Evolutionary conservation across 2,329 filamentous ascomycete species (phyloP).

Genomic region (Paracoccidioides brasiliensis): DNA sequence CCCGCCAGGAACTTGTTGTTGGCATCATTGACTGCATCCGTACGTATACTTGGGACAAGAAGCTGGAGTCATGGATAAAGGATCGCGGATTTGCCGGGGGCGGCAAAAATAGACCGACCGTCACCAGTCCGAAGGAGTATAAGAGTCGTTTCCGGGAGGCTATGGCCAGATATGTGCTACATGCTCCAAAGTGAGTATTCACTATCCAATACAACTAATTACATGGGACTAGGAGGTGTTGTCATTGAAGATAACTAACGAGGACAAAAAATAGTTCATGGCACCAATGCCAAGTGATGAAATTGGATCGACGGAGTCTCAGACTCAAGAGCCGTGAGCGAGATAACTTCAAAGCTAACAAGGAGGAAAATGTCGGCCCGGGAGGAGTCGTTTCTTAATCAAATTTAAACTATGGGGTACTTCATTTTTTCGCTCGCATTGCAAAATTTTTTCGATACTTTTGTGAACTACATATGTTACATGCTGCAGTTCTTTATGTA

Average conservation of each 20-base stretch:
- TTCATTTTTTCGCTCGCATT: no score
- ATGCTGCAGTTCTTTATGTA: background rate
- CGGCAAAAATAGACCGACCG: slow-evolving; percentile 74
- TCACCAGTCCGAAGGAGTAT: slow-evolving; percentile 95
- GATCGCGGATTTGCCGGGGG: slow-evolving; percentile 74
- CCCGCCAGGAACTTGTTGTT: slow-evolving; percentile 78
- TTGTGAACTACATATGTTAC: background rate
- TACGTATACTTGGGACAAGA: slow-evolving; percentile 99
- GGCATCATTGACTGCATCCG: slow-evolving; percentile 98
- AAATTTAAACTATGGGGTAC: no score
- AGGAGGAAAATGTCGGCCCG: background rate
- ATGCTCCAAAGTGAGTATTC: slow-evolving; percentile 34
- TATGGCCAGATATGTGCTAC: slow-evolving; percentile 69
- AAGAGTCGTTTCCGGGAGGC: slow-evolving; percentile 90
- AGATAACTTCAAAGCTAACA: slow-evolving; percentile 1
- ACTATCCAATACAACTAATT: background rate
- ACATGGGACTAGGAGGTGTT: background rate
- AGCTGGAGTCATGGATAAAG: slow-evolving; percentile 99
- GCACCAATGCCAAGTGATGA: slow-evolving; percentile 10
- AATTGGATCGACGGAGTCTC: slow-evolving; percentile 1
- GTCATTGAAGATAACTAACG: background rate
- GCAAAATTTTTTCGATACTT: no score
- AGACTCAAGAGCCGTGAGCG: slow-evolving; percentile 3
- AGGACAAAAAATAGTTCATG: slow-evolving; percentile 8
- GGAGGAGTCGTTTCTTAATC: background rate